phyloP scores from a whole-genome alignment of 2,329 filamentous ascomycete genomes.

The Epichloe bromicola region DNA sequence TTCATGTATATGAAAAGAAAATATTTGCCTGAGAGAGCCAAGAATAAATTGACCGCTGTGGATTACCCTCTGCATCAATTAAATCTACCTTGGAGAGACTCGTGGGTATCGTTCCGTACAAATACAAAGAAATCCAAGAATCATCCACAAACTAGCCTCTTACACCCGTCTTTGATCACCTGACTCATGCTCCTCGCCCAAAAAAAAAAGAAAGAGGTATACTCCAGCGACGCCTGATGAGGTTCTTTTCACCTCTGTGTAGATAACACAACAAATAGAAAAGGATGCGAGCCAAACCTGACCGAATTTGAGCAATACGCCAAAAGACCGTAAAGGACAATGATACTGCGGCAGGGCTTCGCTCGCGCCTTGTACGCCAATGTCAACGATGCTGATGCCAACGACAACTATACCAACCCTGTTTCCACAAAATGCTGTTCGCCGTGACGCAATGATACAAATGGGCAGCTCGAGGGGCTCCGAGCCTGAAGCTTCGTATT shows the following conservation, averaged over 20 bases:
- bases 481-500: neutral
- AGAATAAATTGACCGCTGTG: neutral
- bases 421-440: neutral
- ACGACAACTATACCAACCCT: neutral
- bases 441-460: neutral
- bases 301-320: neutral
- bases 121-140: constrained; percentile 5
- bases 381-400: constrained; percentile 3
- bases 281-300: neutral
- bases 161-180: neutral
- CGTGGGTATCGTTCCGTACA: constrained; percentile 7
- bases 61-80: neutral
- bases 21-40: too few relatives aligned
- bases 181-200: neutral
- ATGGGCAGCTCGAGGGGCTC: neutral
- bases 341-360: neutral
- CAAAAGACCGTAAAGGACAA: neutral
- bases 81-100: neutral
- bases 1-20: too few relatives aligned
- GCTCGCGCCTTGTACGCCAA: constrained; percentile 1
- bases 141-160: neutral
- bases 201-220: neutral
- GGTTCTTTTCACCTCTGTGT: neutral
- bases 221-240: constrained; percentile 4
- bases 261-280: neutral